phyloP scores from a whole-genome alignment of 176 grass and related monocot genomes.

The Phoenix roebelenii region DNA sequence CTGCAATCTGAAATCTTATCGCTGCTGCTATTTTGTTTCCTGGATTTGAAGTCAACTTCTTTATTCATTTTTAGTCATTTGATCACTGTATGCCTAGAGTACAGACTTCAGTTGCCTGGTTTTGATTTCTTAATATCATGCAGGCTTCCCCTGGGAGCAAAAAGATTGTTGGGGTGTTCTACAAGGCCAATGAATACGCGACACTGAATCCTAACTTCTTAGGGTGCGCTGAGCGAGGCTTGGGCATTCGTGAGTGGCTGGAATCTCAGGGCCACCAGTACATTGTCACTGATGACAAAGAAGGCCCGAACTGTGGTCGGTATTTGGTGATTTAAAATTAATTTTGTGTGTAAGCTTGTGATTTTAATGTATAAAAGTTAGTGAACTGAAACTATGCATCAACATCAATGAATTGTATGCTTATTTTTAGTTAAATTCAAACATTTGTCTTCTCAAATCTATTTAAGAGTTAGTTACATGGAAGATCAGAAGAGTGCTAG shows the following conservation, averaged over 20 bases:
- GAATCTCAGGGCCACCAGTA: slow-evolving; percentile 80
- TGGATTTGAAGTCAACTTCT: neutral
- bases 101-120: neutral
- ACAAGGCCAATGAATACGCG: slow-evolving; percentile 79
- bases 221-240: slow-evolving; percentile 59
- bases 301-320: slow-evolving; percentile 71
- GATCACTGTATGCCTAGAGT: neutral
- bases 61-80: neutral
- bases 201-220: slow-evolving; percentile 75
- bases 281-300: slow-evolving; percentile 95
- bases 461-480: too few relatives aligned
- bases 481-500: too few relatives aligned
- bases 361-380: too few relatives aligned
- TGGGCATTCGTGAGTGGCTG: slow-evolving; percentile 79
- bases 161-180: slow-evolving; percentile 98
- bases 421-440: too few relatives aligned
- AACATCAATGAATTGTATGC: too few relatives aligned
- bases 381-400: too few relatives aligned
- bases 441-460: too few relatives aligned
- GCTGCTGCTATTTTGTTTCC: neutral
- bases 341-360: too few relatives aligned
- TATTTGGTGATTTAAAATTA: neutral
- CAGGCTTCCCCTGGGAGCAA: slow-evolving; percentile 80
- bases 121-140: neutral
- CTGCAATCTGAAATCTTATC: too few relatives aligned